phyloP scores from a whole-genome alignment of 23 red algal genomes.

The Gracilaria caudata region DNA sequence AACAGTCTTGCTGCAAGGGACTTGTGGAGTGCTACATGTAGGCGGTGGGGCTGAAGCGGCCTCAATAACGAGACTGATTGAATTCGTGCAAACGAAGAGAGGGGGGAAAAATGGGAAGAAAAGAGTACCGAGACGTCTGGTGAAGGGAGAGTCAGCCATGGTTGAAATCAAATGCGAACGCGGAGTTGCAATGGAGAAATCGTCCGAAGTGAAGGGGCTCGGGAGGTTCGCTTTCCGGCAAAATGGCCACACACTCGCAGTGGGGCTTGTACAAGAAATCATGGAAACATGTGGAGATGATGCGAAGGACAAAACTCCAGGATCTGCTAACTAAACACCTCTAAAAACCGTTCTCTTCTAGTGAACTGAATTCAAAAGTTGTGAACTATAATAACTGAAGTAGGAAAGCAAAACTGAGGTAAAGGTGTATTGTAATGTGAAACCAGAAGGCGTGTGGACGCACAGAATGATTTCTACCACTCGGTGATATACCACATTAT shows the following conservation, averaged over 20 bases:
- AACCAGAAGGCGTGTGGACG: slow-evolving; percentile 27
- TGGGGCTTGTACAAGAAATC: slow-evolving; percentile 63
- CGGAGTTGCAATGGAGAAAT: slow-evolving; percentile 58
- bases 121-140: slow-evolving; percentile 37
- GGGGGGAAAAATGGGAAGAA: slow-evolving; percentile 21
- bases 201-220: slow-evolving; percentile 42
- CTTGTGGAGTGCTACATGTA: slow-evolving; percentile 56
- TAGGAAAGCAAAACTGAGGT: slow-evolving; percentile 27
- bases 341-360: not conserved
- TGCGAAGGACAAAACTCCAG: not conserved
- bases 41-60: slow-evolving; percentile 62
- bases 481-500: not conserved
- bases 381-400: slow-evolving; percentile 17
- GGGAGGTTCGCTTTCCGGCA: slow-evolving; percentile 66
- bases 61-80: slow-evolving; percentile 41
- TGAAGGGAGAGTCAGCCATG: slow-evolving; percentile 61
- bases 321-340: slow-evolving; percentile 10
- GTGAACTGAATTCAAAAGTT: not conserved
- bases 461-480: not conserved
- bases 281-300: not conserved
- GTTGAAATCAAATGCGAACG: slow-evolving; percentile 62
- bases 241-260: slow-evolving; percentile 60
- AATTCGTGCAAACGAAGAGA: slow-evolving; percentile 35
- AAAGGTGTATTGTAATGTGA: slow-evolving; percentile 14
- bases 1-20: slow-evolving; percentile 46